Base-by-base conservation (phyloP, 2,329 filamentous ascomycete species). In the Penicillium sp. region DNA sequence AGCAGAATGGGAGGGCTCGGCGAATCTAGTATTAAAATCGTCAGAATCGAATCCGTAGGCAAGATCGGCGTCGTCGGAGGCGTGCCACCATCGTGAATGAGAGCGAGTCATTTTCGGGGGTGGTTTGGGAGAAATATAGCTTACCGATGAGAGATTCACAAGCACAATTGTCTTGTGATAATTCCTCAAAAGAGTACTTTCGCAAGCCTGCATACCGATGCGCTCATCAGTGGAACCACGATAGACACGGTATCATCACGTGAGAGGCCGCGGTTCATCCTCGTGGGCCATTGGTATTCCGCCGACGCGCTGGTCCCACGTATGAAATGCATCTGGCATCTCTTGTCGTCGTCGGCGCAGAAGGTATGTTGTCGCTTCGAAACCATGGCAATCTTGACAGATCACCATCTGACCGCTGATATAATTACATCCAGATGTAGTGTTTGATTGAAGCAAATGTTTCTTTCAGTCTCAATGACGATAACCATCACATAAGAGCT, bases 381-480 rank as follows among this genome's bases (percentile, higher is more conserved):
- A 18, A 18, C 3, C 18, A 18, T 18, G 18, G 18, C 18, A 18
- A 18, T 18, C 18, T 2, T 18, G 3, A 3, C 18, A 18, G 18
- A 18, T 18, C 18, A 18, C 18, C 18, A 18, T 18, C 18, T 18
- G 18, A 18, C 18, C 18, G 18, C 18, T 18, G 18, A 18, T 18
- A 18, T 18, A 18, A 18, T 18, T 18, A 18, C 18, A 18, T 18
- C 18, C 18, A 18, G 18, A 18, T 18, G 18, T 18, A 18, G 3
- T 18, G 46, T 40, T 26, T 38, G 50, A 48, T 45, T 45, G 39
- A 43, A 45, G 48, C 39, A 35, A 18, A 40, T 39, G n/a, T 51
- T 41, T 38, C 52, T 53, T 42, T 49, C 50, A 52, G 57, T 68
- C 68, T 65, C 68, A 50, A 69, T 71, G 69, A 72, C 59, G 69